Conservation (phyloP, 495 filamentous ascomycete species). For the Penicillium argentinense region DNA sequence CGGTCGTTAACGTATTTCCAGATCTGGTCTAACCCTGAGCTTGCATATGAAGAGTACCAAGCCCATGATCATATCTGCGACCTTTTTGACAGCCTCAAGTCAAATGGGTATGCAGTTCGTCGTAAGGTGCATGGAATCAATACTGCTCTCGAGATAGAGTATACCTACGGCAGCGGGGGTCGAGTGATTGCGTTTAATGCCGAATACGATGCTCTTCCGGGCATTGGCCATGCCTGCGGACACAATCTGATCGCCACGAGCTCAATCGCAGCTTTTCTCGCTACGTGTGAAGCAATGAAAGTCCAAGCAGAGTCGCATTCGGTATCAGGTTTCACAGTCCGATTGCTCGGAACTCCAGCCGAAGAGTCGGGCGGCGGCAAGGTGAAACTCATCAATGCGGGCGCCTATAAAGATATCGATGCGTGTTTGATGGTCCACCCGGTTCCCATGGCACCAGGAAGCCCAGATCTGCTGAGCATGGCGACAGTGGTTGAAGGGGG, state of each 20-base stretch:
- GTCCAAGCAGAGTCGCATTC: conserved; percentile 17
- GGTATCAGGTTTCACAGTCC: conserved; percentile 27
- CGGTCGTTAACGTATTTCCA: conserved; percentile 6
- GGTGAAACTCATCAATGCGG: conserved; percentile 47
- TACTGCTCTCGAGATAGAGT: conserved; percentile 59
- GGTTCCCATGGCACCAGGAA: conserved; percentile 34
- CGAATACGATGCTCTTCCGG: conserved; percentile 55
- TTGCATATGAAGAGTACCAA: conserved; percentile 53
- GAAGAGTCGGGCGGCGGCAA: conserved; percentile 48
- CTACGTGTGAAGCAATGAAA: conserved; percentile 38
- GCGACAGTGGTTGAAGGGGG: conserved; percentile 40
- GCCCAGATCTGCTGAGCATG: conserved; percentile 25
- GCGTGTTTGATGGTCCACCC: conserved; percentile 58
- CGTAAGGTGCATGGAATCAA: conserved; percentile 49
- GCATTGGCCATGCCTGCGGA: conserved; percentile 50
- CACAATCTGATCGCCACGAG: conserved; percentile 50
- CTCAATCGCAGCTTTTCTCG: conserved; percentile 44
- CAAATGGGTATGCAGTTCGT: conserved; percentile 32
- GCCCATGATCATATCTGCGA: conserved; percentile 53
- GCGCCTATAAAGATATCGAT: conserved; percentile 49
- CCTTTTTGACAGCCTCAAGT: conserved; percentile 37
- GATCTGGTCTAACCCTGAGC: conserved; percentile 53
- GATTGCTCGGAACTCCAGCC: conserved; percentile 48
- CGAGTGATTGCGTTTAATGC: conserved; percentile 57
- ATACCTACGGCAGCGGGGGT: conserved; percentile 43